These are phyloP conservation scores for Sclerotiophoma versabilis DNA, from an alignment of 2,329 filamentous ascomycete genomes.

Conservation along the genomic window DNA sequence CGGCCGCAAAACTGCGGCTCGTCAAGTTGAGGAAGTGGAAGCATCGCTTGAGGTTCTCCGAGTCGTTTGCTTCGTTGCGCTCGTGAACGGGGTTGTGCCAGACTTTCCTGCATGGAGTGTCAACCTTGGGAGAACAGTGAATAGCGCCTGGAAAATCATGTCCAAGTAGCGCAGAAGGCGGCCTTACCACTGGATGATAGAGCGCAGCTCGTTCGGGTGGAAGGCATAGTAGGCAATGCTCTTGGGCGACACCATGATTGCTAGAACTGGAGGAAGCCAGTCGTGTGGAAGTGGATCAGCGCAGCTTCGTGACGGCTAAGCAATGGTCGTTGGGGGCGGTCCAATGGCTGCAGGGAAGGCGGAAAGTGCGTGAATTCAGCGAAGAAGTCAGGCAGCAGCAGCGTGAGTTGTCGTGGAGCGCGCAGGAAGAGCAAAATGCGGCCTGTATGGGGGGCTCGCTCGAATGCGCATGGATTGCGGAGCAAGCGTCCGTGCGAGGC, in stretches of 20 bases:
- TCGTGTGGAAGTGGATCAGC: conserved; percentile 11
- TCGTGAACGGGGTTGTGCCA: conserved; percentile 95
- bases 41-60: conserved; percentile 76
- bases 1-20: conserved; percentile 88
- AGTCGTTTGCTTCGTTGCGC: conserved; percentile 79
- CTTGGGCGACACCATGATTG: conserved; percentile 47
- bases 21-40: conserved; percentile 87
- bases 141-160: neutral
- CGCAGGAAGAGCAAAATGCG: conserved; percentile 18
- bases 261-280: conserved; percentile 21
- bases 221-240: conserved; percentile 73
- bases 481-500: conserved; percentile 14
- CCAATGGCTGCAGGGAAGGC: conserved; percentile 12
- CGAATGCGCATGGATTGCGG: conserved; percentile 14
- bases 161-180: neutral
- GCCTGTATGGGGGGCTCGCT: conserved; percentile 17
- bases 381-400: conserved; percentile 18
- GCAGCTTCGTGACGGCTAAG: conserved; percentile 9
- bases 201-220: conserved; percentile 79
- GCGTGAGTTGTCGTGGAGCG: conserved; percentile 12
- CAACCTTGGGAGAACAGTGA: conserved; percentile 9
- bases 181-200: conserved; percentile 87
- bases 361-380: conserved; percentile 14
- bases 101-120: conserved; percentile 73
- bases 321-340: neutral